Percentiles rank a stretch among this genome's conserved stretches.
phyloP scores from a whole-genome alignment of 257 asterid species.

The Orobanche coerulescens region DNA sequence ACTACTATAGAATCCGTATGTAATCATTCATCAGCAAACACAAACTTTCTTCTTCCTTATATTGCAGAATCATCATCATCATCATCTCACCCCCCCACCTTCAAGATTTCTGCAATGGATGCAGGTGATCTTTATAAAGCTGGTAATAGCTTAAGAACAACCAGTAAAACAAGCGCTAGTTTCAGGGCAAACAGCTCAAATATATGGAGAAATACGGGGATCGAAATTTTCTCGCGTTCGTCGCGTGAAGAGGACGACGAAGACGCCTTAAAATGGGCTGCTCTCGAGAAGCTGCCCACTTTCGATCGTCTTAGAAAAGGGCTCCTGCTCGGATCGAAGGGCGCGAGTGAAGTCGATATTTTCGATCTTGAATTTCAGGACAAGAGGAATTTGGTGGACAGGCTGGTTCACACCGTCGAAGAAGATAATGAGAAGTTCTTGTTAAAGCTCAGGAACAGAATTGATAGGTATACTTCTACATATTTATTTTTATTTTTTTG shows the following conservation, averaged over 20 bases:
- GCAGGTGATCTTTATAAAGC: not conserved
- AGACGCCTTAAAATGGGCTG: conserved; percentile 2
- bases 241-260: not conserved
- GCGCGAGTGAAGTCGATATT: not conserved
- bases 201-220: conserved; percentile 1
- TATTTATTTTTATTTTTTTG: not conserved
- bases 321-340: not conserved
- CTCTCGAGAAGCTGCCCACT: not conserved
- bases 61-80: too few relatives aligned
- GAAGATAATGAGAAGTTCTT: conserved; percentile 1
- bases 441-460: conserved; percentile 2
- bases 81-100: too few relatives aligned
- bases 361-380: not conserved
- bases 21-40: too few relatives aligned
- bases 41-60: not conserved
- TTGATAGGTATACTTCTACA: too few relatives aligned
- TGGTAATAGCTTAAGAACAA: not conserved
- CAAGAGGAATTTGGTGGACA: not conserved
- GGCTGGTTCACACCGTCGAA: not conserved
- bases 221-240: not conserved
- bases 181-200: not conserved
- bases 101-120: not conserved
- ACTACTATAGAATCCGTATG: too few relatives aligned
- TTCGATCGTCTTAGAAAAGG: not conserved
- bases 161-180: not conserved